Evolutionary conservation across 441 rosid genomes (phyloP), one percentile per base, ranked within the genome.

Genomic region (Arabidopsis lyrata): DNA sequence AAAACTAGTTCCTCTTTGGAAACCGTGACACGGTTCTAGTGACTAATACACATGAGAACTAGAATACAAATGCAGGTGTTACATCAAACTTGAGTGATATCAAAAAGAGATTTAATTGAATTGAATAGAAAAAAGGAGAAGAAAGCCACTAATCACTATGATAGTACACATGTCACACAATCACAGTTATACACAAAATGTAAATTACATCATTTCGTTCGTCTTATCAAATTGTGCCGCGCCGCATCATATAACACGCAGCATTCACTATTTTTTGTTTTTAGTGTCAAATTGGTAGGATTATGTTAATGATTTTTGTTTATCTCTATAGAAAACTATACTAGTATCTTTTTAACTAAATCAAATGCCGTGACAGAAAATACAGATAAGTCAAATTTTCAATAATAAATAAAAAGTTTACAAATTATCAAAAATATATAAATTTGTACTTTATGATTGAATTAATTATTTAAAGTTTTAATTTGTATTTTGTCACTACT

Each of bases 1-100:
- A 71, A 38, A 52, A 49, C 29, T n/a, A 49, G 38, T 42, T 39
- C 27, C 3, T 16, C 18, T 38, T 6, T 22, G 58, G 66, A 57
- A 48, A 36, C 14, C 45, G 15, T 58, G 31, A 39, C 75, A 49
- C 60, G 60, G 20, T 15, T 45, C 50, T 48, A 5, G 13, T n/a
- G 50, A 45, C 16, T 15, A 45, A 15, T 45, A 15, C 20, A 45
- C 50, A 15, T 48, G 75, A 10, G 52, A 49, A 36, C 13, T 36
- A 61, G 3, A 39, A 73, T 39, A 41, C 35, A 54, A 63, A 47
- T 69, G 75, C 66, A 69, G 60, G 71, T 55, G 70, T 69, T 55
- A 69, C 75, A 69, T 63, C 75, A 47, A 69, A 36, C 70, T 69
- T 63, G 42, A 32, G 12, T 53, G 74, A 75, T 61, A 42, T 11